Conservation (phyloP, 139 green algal species). For the Micractinium sp. region DNA sequence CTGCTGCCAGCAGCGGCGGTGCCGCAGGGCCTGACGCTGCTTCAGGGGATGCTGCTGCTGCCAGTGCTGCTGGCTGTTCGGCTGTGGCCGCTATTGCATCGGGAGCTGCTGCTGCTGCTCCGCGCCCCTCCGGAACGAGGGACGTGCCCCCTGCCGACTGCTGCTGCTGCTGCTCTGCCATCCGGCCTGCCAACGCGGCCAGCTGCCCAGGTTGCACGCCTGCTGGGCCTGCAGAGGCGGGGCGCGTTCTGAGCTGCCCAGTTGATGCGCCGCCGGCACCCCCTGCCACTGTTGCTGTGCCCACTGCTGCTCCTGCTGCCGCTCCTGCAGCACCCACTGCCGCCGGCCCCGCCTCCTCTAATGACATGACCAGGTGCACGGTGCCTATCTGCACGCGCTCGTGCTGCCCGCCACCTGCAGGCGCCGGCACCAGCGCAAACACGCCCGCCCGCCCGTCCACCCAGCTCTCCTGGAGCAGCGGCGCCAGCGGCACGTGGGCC, state of each 20-base stretch:
- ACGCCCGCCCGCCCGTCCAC: slow-evolving; percentile 55
- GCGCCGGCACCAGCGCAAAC: slow-evolving; percentile 28
- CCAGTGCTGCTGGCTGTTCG: neutral
- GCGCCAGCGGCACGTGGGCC: slow-evolving; percentile 44
- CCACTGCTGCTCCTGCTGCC: neutral
- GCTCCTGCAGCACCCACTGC: neutral
- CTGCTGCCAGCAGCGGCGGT: neutral
- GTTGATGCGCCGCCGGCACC: neutral
- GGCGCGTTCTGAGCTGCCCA: too few species aligned
- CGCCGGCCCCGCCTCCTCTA: slow-evolving; percentile 48
- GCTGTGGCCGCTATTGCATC: too few species aligned
- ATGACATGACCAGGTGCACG: slow-evolving; percentile 40
- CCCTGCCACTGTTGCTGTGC: neutral
- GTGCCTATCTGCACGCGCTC: slow-evolving; percentile 41
- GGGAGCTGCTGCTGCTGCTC: neutral
- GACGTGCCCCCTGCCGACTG: too few species aligned
- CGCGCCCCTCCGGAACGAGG: neutral
- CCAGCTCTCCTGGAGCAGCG: slow-evolving; percentile 54
- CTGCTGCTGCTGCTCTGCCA: too few species aligned
- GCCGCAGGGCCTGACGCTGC: too few species aligned
- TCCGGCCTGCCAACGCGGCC: too few species aligned
- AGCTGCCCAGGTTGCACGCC: too few species aligned
- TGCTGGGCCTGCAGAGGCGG: too few species aligned
- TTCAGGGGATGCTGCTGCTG: neutral
- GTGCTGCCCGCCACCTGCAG: neutral